Conservation (phyloP, 305 asterid genomes). For the Solanum chacoense region DNA sequence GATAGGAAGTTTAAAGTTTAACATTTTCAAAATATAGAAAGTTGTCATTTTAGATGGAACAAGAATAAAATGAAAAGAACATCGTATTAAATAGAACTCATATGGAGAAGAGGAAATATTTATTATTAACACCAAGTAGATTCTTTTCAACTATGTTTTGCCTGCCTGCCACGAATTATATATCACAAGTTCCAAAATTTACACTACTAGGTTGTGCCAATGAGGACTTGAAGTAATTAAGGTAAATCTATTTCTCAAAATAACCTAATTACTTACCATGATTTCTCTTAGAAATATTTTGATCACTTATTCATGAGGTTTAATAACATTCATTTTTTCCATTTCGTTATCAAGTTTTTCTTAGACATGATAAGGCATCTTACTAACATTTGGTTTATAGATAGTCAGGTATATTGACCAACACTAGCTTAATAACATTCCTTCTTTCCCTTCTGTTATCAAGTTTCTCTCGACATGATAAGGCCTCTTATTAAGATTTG, state of each 20-base stretch:
- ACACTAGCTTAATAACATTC: background rate
- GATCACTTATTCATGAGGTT: background rate
- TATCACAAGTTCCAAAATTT: background rate
- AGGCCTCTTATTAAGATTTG: background rate
- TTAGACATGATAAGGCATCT: background rate
- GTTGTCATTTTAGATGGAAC: background rate
- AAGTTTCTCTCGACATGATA: background rate
- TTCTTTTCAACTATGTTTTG: background rate
- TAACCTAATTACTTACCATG: background rate
- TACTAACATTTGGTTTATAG: background rate
- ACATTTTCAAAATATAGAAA: background rate
- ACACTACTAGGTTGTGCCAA: background rate
- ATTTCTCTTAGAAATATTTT: background rate
- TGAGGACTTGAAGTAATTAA: background rate
- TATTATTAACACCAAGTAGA: background rate
- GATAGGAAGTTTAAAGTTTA: background rate
- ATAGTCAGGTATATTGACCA: background rate
- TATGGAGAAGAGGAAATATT: background rate
- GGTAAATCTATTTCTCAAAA: background rate
- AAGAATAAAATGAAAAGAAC: background rate
- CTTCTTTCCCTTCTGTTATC: background rate
- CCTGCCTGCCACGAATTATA: background rate
- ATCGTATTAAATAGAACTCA: background rate
- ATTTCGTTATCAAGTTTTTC: background rate
- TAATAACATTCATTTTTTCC: background rate